Conservation (phyloP, 768 basidiomycete genomes). For the Tylopilus balloui region DNA sequence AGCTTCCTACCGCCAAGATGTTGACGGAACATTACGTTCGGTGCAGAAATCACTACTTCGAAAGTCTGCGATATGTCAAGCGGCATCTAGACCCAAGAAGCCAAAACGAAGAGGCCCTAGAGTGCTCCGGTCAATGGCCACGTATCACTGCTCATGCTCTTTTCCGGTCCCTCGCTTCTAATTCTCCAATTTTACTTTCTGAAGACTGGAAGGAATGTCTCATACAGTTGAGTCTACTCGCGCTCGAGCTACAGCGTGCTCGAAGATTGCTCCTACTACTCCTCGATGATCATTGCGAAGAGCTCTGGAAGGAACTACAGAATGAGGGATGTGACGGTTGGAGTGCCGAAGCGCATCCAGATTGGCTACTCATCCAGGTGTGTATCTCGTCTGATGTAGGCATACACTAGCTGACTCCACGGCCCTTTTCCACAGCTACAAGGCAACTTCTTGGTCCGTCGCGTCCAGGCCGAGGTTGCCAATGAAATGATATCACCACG, state of each 20-base stretch:
- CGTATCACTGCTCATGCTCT: conserved; percentile 30
- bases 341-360: conserved; percentile 24
- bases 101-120: conserved; percentile 16
- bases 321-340: conserved; percentile 24
- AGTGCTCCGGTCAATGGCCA: conserved; percentile 35
- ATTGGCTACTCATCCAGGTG: conserved; percentile 47
- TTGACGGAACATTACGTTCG: conserved; percentile 9
- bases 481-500: conserved; percentile 43
- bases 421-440: conserved; percentile 35
- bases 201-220: conserved; percentile 31
- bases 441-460: conserved; percentile 39
- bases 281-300: conserved; percentile 22
- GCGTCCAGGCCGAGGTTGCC: conserved; percentile 40
- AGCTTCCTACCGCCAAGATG: neutral
- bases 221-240: conserved; percentile 24
- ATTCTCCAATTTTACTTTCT: conserved; percentile 13
- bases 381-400: neutral
- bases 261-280: conserved; percentile 31
- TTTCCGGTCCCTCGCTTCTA: conserved; percentile 29
- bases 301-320: conserved; percentile 27
- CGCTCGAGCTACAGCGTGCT: conserved; percentile 35
- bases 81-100: conserved; percentile 13
- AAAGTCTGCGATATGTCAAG: neutral
- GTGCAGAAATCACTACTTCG: conserved; percentile 5
- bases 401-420: neutral